Conservation (phyloP, 2,329 filamentous ascomycete species). For the Sporothrix dimorphospora region DNA sequence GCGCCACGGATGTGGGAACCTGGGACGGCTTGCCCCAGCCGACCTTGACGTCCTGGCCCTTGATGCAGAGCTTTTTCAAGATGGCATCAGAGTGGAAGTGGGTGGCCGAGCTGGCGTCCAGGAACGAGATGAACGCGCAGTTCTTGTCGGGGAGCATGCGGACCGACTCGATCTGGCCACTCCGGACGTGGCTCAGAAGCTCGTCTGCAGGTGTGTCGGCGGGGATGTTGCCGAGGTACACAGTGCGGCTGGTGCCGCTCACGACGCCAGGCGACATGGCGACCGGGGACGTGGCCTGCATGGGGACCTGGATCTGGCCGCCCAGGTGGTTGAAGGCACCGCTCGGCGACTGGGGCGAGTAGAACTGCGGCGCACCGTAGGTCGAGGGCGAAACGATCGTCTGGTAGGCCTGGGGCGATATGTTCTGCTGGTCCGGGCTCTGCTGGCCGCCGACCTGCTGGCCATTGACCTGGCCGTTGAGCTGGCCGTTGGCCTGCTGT, state of each 20-base stretch:
- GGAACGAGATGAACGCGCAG: conserved; percentile 98
- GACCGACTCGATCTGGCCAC: conserved; percentile 98
- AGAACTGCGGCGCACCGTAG: conserved; percentile 80
- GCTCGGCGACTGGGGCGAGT: conserved; percentile 82
- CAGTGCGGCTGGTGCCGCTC: conserved; percentile 90
- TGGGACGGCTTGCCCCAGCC: conserved; percentile 99
- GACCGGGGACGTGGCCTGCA: conserved; percentile 73
- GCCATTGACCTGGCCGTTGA: conserved; percentile 67
- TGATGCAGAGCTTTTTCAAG: conserved; percentile 98
- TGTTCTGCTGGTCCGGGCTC: conserved; percentile 74
- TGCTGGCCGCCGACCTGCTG: conserved; percentile 62
- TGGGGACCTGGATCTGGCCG: conserved; percentile 62
- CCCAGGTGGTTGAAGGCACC: conserved; percentile 69
- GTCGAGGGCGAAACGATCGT: conserved; percentile 83
- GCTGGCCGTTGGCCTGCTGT: conserved; percentile 51
- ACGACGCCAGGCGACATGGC: conserved; percentile 78
- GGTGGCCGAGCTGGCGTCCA: conserved; percentile 95
- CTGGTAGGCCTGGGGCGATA: conserved; percentile 84
- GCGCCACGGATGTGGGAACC: conserved; percentile 94
- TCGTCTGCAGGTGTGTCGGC: conserved; percentile 96
- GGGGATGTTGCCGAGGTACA: conserved; percentile 98
- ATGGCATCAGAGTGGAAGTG: conserved; percentile 99
- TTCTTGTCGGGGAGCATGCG: conserved; percentile 97
- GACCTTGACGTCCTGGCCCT: conserved; percentile 98
- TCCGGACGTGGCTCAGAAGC: conserved; percentile 92